phyloP scores from a whole-genome alignment of 352 stramenopile species.

The Globisporangium paddicum region DNA sequence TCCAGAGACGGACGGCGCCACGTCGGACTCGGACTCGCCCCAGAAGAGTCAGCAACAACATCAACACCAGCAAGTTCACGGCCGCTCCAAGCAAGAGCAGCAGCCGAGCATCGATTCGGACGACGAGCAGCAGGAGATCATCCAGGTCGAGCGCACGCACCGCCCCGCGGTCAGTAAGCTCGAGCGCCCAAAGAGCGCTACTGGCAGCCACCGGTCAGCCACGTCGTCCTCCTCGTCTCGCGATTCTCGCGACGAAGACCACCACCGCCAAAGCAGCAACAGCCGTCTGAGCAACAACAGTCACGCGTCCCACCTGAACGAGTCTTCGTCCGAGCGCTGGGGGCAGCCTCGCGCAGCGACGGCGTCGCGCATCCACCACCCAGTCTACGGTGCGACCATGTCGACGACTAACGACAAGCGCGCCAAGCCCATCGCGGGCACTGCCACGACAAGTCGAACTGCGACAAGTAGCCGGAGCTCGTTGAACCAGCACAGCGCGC shows the following conservation, averaged over 20 bases:
- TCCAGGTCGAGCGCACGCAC: conserved; percentile 34
- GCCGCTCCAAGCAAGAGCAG: conserved; percentile 12
- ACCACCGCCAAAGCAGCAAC: conserved; percentile 23
- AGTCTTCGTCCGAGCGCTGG: conserved; percentile 35
- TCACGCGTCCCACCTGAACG: conserved; percentile 21
- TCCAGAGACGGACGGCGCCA: conserved; percentile 37
- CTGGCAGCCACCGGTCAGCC: conserved; percentile 8
- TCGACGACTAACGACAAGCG: conserved; percentile 25
- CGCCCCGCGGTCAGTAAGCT: conserved; percentile 26
- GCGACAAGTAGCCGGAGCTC: conserved; percentile 14
- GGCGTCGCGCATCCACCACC: conserved; percentile 28
- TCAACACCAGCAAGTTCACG: conserved; percentile 16
- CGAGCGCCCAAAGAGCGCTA: conserved; percentile 42
- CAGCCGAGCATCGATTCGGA: conserved; percentile 30
- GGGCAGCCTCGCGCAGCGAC: conserved; percentile 31
- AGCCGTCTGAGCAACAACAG: conserved; percentile 31
- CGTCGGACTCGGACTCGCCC: conserved; percentile 29
- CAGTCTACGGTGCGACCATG: conserved; percentile 33
- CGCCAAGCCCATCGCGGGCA: conserved; percentile 9
- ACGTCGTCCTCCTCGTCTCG: conserved; percentile 15
- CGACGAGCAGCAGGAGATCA: conserved; percentile 33
- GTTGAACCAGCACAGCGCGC: conserved; percentile 21
- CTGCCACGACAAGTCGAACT: background rate
- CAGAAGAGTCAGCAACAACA: conserved; percentile 12
- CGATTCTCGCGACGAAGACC: conserved; percentile 28